Conservation (phyloP, 345 rosid species). For the Mangifera indica region DNA sequence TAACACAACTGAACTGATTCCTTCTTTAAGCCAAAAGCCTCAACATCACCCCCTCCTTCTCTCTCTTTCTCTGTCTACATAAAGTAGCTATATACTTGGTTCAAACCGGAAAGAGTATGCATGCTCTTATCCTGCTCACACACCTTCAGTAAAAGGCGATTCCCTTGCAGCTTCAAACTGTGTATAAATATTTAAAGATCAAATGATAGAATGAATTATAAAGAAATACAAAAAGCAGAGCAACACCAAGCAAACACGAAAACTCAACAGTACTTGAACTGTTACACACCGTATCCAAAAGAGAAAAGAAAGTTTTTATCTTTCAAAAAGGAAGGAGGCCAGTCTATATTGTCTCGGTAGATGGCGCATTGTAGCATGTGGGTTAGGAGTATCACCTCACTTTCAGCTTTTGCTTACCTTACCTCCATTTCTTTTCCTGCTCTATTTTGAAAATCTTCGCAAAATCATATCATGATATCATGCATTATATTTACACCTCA, state of each 20-base stretch:
- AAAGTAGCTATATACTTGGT: slow-evolving; percentile 27
- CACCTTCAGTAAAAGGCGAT: slow-evolving; percentile 62
- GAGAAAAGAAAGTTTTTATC: not conserved
- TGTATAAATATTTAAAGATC: slow-evolving; percentile 12
- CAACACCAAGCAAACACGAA: slow-evolving; percentile 47
- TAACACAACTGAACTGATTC: slow-evolving; percentile 7
- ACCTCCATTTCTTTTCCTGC: slow-evolving; percentile 11
- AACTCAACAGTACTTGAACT: slow-evolving; percentile 23
- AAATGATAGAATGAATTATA: slow-evolving; percentile 16
- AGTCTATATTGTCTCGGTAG: not conserved
- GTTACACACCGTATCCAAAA: slow-evolving; percentile 4
- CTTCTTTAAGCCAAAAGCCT: not conserved
- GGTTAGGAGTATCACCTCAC: slow-evolving; percentile 29
- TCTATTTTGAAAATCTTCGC: not conserved
- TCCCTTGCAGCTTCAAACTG: slow-evolving; percentile 84
- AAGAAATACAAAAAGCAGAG: slow-evolving; percentile 34
- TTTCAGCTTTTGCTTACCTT: not conserved
- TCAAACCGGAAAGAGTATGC: slow-evolving; percentile 56
- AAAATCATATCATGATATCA: too few species aligned
- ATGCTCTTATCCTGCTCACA: slow-evolving; percentile 62
- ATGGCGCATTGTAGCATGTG: slow-evolving; percentile 56
- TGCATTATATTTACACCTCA: too few species aligned
- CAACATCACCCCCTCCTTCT: slow-evolving; percentile 12
- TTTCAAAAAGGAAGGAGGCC: slow-evolving; percentile 19
- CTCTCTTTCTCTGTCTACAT: slow-evolving; percentile 15